Base-by-base conservation (phyloP, 2,329 filamentous ascomycete genomes). In the Fusarium scirpi region DNA sequence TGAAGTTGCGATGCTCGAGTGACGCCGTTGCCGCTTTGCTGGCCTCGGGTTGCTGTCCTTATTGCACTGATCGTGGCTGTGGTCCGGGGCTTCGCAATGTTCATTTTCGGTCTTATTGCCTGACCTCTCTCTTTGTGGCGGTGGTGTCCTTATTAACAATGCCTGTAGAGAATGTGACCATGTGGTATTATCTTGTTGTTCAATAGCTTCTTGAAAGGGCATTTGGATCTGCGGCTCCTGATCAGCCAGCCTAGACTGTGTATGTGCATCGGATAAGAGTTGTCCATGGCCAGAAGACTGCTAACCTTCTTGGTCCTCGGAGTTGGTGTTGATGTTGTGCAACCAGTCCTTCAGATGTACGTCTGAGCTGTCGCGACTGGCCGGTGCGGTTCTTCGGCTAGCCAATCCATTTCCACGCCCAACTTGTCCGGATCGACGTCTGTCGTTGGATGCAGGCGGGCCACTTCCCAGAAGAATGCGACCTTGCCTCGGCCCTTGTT, bases 241-340 rank as follows among this genome's bases (percentile, higher is more conserved):
- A 38, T 18, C 41, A 38, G 43, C 52, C 45, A 58, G 30, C 40
- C 40, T 25, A 45, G 41, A 24, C 38, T 71, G 53, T 12, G 24
- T 40, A 30, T 63, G 51, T 15, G 30, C 46, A 15, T 53, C 58
- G 47, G 54, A 25, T 32, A 43, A 22, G 18, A 18, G 46, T 24
- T 40, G 43, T 41, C 20, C 52, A 47, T 44, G 58, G 47, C 58
- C 43, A 40, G 45, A 67, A 74, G 63, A 54, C 22, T 65, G 51
- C 73, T 75, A 73, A 55, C 62, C 73, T 75, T 72, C 65, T 52
- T 70, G 63, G 29, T 54, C 56, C 38, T 68, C 57, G 45, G 52
- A 56, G 32, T 63, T 47, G n/a, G 46, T 47, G 43, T 58, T 56
- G 30, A 38, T 40, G n/a, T 55, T 66, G 52, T 67, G 58, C 43